Evolutionary conservation across 257 asterid genomes (phyloP).

Genomic region (Solanum etuberosum): DNA sequence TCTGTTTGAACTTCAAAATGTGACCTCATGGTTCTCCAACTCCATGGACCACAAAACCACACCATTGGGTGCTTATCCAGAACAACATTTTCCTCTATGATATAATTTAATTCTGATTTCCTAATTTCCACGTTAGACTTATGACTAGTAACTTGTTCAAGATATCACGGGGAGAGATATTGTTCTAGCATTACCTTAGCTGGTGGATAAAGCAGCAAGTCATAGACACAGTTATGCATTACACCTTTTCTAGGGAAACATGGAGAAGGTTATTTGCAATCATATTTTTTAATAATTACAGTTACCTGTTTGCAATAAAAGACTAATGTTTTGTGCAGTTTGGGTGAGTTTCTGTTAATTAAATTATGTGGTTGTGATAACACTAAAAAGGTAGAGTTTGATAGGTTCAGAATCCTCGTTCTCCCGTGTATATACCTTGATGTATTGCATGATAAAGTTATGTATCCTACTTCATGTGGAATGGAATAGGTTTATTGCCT

Average conservation of each 20-base stretch:
- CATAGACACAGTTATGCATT: not conserved
- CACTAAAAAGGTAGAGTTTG: not conserved
- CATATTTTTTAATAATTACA: not conserved
- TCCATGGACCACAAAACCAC: not conserved
- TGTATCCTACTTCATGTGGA: not conserved
- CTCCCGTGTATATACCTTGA: not conserved
- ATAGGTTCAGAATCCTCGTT: not conserved
- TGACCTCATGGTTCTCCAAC: not conserved
- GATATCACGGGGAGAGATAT: not conserved
- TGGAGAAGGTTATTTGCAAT: not conserved
- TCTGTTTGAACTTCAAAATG: not conserved
- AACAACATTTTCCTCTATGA: not conserved
- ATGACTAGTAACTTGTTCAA: not conserved
- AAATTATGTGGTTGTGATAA: not conserved
- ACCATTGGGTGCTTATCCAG: not conserved
- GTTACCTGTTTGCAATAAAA: not conserved
- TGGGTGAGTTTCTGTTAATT: not conserved
- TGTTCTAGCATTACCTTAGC: not conserved
- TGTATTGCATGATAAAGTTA: not conserved
- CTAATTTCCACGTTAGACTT: not conserved
- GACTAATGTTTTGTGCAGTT: not conserved
- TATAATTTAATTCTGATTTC: not conserved
- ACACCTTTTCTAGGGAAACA: not conserved
- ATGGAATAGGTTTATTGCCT: not conserved
- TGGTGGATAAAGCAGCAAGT: not conserved